Evolutionary conservation across 2,329 filamentous ascomycete genomes (phyloP).

Genomic region (Verticillium klebahnii): DNA sequence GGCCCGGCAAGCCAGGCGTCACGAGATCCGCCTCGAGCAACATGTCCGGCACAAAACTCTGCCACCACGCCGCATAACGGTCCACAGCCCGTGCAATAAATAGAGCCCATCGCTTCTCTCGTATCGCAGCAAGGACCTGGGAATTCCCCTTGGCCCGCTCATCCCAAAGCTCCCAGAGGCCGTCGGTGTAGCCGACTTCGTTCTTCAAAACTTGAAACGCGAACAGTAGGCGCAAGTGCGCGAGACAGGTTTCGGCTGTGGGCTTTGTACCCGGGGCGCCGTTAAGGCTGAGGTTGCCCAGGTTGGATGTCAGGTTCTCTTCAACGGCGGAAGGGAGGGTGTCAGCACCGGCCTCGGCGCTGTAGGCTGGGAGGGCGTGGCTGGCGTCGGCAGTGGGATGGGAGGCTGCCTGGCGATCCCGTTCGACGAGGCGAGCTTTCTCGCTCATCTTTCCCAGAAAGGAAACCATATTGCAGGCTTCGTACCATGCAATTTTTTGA

Average conservation of each 20-base stretch:
- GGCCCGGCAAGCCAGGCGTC: slow-evolving; percentile 3
- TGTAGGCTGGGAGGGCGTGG: background rate
- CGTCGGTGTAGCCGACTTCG: slow-evolving; percentile 52
- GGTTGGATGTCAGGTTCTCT: background rate
- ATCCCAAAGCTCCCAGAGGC: slow-evolving; percentile 55
- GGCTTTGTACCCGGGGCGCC: background rate
- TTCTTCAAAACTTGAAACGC: slow-evolving; percentile 59
- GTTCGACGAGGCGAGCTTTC: background rate
- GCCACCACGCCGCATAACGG: slow-evolving; percentile 60
- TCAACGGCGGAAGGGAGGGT: background rate
- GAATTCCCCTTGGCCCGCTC: slow-evolving; percentile 21
- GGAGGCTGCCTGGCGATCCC: background rate
- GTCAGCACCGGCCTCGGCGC: too few species aligned
- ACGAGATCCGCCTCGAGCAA: slow-evolving; percentile 22
- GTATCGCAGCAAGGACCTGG: slow-evolving; percentile 41
- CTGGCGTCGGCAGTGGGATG: background rate
- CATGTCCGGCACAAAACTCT: slow-evolving; percentile 21
- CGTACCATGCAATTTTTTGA: too few species aligned
- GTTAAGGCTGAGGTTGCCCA: background rate
- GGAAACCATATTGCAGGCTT: background rate
- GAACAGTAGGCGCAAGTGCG: slow-evolving; percentile 62
- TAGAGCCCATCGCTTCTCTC: slow-evolving; percentile 64
- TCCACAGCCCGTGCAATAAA: slow-evolving; percentile 60
- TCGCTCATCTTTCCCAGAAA: background rate
- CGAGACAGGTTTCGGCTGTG: slow-evolving; percentile 3